A percentile compares a stretch with the other conserved stretches of the same genome.
phyloP scores from a whole-genome alignment of 257 asterid genomes.

The Striga asiatica region DNA sequence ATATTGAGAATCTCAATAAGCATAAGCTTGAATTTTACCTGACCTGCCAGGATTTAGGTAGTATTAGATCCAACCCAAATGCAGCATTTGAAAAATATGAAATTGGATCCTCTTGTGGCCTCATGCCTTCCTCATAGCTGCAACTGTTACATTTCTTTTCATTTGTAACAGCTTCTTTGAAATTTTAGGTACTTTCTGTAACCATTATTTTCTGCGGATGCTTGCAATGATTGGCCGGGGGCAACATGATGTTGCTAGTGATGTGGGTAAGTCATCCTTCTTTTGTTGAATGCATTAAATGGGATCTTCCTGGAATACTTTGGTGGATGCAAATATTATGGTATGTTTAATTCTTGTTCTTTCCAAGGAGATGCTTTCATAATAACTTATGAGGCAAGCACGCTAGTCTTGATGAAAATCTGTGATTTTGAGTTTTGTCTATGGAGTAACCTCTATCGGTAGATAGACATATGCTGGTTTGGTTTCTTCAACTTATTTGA shows the following conservation, averaged over 20 bases:
- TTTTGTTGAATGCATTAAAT: background rate
- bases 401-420: background rate
- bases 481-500: no score
- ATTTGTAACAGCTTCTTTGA: slow-evolving; percentile 3
- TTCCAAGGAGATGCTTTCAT: background rate
- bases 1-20: slow-evolving; percentile 7
- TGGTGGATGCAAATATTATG: background rate
- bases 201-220: slow-evolving; percentile 84
- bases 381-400: slow-evolving; percentile 2
- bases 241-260: slow-evolving; percentile 34
- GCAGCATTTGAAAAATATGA: background rate
- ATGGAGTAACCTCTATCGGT: no score
- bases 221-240: slow-evolving; percentile 74
- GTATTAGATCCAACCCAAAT: background rate
- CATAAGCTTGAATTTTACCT: no score
- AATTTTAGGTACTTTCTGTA: slow-evolving; percentile 67
- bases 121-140: background rate
- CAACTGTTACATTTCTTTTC: slow-evolving; percentile 11
- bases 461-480: no score
- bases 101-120: slow-evolving; percentile 2
- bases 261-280: slow-evolving; percentile 26
- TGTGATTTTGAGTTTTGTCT: no score
- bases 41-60: slow-evolving; percentile 2
- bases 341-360: background rate
- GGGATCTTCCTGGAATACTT: no score